Evolutionary conservation across 2,329 filamentous ascomycete species (phyloP).

Genomic region (Hypoxylon sp.): DNA sequence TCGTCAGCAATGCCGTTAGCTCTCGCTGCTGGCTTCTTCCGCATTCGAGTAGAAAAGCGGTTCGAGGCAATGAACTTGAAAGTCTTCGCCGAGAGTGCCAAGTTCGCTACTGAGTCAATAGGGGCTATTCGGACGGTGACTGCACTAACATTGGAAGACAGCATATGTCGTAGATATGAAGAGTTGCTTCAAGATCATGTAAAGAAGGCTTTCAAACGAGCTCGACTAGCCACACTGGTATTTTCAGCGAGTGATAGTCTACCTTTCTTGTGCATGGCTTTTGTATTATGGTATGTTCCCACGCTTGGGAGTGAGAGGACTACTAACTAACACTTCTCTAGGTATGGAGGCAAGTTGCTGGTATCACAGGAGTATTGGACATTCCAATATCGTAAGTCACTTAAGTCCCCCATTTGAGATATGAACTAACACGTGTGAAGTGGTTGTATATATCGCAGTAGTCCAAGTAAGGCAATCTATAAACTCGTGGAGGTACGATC

Average conservation of each 20-base stretch:
- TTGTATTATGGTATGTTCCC: constrained; percentile 51
- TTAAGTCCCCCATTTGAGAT: neutral
- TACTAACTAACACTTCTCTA: constrained; percentile 67
- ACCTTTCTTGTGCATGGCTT: constrained; percentile 54
- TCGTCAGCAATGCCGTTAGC: constrained; percentile 71
- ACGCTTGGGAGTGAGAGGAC: neutral
- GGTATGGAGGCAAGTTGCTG: constrained; percentile 76
- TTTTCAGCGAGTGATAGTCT: constrained; percentile 78
- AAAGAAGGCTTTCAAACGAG: constrained; percentile 70
- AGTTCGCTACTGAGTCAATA: constrained; percentile 81
- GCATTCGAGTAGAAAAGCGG: constrained; percentile 51
- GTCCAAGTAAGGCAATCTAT: constrained; percentile 64
- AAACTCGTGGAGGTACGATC: neutral
- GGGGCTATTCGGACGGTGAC: constrained; percentile 81
- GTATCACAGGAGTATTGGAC: constrained; percentile 64
- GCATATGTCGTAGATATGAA: constrained; percentile 74
- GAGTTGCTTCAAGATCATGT: constrained; percentile 72
- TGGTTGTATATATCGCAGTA: constrained; percentile 76
- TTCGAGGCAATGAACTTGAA: constrained; percentile 68
- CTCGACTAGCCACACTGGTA: constrained; percentile 75
- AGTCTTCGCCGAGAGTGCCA: constrained; percentile 79
- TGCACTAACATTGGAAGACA: constrained; percentile 77
- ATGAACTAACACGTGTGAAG: constrained; percentile 42
- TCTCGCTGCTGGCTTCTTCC: constrained; percentile 61
- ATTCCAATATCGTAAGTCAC: constrained; percentile 60